Evolutionary conservation across 2,329 filamentous ascomycete genomes (phyloP).

Genomic region (Calonectria henricotiae): DNA sequence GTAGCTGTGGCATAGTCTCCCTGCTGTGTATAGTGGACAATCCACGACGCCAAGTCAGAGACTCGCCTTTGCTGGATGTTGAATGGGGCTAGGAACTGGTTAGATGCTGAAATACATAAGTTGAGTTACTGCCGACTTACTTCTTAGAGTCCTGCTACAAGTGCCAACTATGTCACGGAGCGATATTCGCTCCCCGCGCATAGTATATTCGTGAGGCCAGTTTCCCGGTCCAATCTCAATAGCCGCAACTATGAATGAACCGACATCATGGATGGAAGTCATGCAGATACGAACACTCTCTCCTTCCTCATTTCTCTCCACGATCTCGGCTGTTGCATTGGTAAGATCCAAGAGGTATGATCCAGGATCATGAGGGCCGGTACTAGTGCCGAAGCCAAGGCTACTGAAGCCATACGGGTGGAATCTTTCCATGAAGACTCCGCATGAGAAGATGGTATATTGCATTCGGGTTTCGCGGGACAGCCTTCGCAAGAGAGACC

Average conservation of each 20-base stretch:
- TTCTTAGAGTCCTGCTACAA: conserved; percentile 67
- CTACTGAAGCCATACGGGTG: conserved; percentile 76
- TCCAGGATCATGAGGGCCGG: conserved; percentile 71
- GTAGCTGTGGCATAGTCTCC: conserved; percentile 67
- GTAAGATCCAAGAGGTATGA: conserved; percentile 78
- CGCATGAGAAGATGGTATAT: conserved; percentile 82
- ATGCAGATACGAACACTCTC: conserved; percentile 73
- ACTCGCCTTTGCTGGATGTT: conserved; percentile 59
- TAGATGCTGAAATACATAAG: conserved; percentile 37
- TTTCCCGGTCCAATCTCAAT: conserved; percentile 72
- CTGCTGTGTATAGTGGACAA: conserved; percentile 63
- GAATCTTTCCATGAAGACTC: conserved; percentile 84
- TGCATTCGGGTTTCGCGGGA: conserved; percentile 68
- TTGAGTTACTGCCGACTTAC: conserved; percentile 55
- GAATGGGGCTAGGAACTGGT: conserved; percentile 59
- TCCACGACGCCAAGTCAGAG: conserved; percentile 60
- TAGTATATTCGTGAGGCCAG: conserved; percentile 80
- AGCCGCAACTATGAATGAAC: conserved; percentile 79
- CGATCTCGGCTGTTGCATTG: conserved; percentile 72
- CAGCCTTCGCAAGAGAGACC: conserved; percentile 72
- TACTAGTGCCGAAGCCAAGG: conserved; percentile 73
- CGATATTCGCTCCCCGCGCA: conserved; percentile 78
- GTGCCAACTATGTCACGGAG: conserved; percentile 72
- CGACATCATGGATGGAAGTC: conserved; percentile 81
- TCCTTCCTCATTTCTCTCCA: conserved; percentile 68